These are phyloP conservation scores for Populus hybrid DNA, from an alignment of 441 rosid species.

Conservation along the genomic window DNA sequence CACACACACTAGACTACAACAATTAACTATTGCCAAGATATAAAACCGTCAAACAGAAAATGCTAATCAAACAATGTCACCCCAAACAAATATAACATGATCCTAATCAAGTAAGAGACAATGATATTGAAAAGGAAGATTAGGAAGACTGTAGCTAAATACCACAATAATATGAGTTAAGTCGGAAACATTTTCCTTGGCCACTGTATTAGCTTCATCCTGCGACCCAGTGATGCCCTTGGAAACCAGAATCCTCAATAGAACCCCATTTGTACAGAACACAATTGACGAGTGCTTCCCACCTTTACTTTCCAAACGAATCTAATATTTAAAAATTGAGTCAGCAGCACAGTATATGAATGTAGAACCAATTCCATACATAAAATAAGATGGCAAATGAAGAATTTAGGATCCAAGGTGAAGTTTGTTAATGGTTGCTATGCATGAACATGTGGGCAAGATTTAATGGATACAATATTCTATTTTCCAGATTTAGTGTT, in stretches of 20 bases:
- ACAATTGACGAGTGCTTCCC: slow-evolving; percentile 84
- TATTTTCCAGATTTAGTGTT: not conserved
- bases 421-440: not conserved
- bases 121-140: not conserved
- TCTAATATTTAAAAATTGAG: slow-evolving; percentile 34
- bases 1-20: not conserved
- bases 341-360: not conserved
- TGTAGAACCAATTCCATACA: not conserved
- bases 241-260: slow-evolving; percentile 76
- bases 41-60: not conserved
- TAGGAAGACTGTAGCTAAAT: slow-evolving; percentile 16
- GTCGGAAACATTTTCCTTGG: slow-evolving; percentile 45
- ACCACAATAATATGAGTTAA: slow-evolving; percentile 98
- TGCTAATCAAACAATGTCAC: not conserved
- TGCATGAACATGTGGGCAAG: not conserved
- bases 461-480: not conserved
- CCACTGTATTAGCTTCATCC: slow-evolving; percentile 22
- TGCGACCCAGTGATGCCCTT: slow-evolving; percentile 39
- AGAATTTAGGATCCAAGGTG: slow-evolving; percentile 4
- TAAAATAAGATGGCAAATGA: not conserved
- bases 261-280: slow-evolving; percentile 95
- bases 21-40: not conserved
- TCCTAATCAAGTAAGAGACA: not conserved
- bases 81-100: slow-evolving; percentile 2
- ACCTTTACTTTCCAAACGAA: slow-evolving; percentile 89